Conservation (phyloP, 805 yeast species). For the Clavispora santaluciae region DNA sequence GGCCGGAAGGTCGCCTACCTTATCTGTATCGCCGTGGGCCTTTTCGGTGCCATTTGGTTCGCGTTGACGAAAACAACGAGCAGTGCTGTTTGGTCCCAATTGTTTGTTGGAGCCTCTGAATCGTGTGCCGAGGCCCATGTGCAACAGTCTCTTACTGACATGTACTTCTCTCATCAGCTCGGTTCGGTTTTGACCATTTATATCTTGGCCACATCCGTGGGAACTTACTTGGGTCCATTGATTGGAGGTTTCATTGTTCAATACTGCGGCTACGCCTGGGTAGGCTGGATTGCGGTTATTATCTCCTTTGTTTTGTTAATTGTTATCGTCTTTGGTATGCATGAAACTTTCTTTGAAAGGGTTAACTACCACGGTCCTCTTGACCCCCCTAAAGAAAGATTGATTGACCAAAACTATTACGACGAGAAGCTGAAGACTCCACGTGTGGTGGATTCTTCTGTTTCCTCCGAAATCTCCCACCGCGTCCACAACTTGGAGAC, state of each 20-base stretch:
- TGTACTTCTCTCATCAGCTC: conserved; percentile 72
- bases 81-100: conserved; percentile 73
- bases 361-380: conserved; percentile 20
- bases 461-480: conserved; percentile 11
- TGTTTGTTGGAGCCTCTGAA: conserved; percentile 77
- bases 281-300: conserved; percentile 64
- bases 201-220: conserved; percentile 69
- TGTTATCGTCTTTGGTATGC: conserved; percentile 55
- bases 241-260: conserved; percentile 70
- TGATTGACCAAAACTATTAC: background rate
- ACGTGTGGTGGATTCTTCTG: conserved; percentile 4
- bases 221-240: conserved; percentile 75
- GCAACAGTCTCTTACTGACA: conserved; percentile 64
- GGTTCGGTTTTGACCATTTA: conserved; percentile 70
- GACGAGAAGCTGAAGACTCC: background rate
- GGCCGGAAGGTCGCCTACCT: conserved; percentile 65
- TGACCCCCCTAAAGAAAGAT: background rate
- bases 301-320: conserved; percentile 46
- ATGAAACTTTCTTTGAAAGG: conserved; percentile 62
- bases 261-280: conserved; percentile 69
- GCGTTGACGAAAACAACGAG: conserved; percentile 47
- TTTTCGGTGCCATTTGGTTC: conserved; percentile 69
- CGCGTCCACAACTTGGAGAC: conserved; percentile 12
- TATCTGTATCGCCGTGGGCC: conserved; percentile 55
- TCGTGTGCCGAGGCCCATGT: conserved; percentile 73